Base-by-base conservation (phyloP, 352 stramenopile genomes). In the Thalassiosira mediterranea region DNA sequence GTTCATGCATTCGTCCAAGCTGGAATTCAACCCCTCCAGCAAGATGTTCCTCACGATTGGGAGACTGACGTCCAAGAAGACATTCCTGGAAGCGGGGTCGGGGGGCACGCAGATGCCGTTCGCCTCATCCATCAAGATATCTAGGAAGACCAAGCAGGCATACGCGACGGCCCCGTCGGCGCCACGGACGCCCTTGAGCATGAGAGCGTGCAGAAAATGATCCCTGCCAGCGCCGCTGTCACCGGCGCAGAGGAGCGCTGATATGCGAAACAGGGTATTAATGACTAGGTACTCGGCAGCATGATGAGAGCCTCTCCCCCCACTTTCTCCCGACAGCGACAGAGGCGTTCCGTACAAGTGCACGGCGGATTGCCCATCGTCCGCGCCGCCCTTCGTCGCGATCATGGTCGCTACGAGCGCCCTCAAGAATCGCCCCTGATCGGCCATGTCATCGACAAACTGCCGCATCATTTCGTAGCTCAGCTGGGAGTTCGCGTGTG, bases 1-100 rank as follows among this genome's bases (percentile, higher is more conserved):
- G 51, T 29, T 74, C 56, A 80, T 48, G n/a, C 44, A 58, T 57
- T 75, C 37, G 13, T 71, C 42, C n/a, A 80, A 34, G 56, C 61
- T 74, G n/a, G 47, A 37, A 21, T 40, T 58, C 26, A 80, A 34
- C 5, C 23, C 46, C 25, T 69, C 13, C 19, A 80, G 44, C 38
- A 80, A 61, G 42, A 47, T 29, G 31, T n/a, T 66, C 49, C 34
- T 63, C 0, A 80, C 53, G 48, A 25, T 28, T 26, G 71, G 57
- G 5, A 80, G 52, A 32, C 67, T n/a, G 8, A 62, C 44, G 34
- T 72, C 69, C n/a, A 63, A 54, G 44, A 63, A 79, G 32, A 54
- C 29, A 37, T 29, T 26, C 54, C 44, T 66, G 26, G 66, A 58
- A 4, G 17, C 15, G 38, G 29, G 47, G 8, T 72, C 67, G 21